phyloP scores from a whole-genome alignment of 2,329 filamentous ascomycete genomes.

The Cordyceps pruinosa region DNA sequence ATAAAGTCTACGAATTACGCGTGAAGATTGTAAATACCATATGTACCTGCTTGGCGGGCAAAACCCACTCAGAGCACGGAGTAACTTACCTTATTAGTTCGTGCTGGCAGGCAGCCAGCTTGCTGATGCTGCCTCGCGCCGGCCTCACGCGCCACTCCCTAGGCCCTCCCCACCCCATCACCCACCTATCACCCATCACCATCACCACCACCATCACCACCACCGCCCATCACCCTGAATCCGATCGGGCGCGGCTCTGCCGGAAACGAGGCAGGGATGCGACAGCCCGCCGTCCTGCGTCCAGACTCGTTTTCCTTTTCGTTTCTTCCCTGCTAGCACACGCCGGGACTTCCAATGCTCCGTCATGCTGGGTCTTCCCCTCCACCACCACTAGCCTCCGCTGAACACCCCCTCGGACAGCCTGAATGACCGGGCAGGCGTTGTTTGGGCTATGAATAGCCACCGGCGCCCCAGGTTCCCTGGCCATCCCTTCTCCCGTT shows the following conservation, averaged over 20 bases:
- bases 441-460: background rate
- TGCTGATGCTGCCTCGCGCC: background rate
- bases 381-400: background rate
- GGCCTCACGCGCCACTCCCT: background rate
- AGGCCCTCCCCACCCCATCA: no score
- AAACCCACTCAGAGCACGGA: background rate
- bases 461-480: background rate
- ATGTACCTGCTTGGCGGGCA: background rate
- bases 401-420: background rate
- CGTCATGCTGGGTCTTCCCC: background rate
- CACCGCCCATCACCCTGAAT: no score
- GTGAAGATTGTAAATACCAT: background rate
- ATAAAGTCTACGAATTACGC: no score
- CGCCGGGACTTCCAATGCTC: background rate
- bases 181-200: no score
- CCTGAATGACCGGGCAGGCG: background rate
- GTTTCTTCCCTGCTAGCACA: background rate
- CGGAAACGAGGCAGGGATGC: conserved; percentile 2
- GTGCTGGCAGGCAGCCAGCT: no score
- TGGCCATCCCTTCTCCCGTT: background rate
- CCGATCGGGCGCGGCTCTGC: conserved; percentile 11
- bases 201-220: no score
- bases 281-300: background rate
- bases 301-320: background rate
- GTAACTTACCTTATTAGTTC: no score